Evolutionary conservation across 139 green algal genomes (phyloP).

Genomic region (Chlamydomonas schloesseri): DNA sequence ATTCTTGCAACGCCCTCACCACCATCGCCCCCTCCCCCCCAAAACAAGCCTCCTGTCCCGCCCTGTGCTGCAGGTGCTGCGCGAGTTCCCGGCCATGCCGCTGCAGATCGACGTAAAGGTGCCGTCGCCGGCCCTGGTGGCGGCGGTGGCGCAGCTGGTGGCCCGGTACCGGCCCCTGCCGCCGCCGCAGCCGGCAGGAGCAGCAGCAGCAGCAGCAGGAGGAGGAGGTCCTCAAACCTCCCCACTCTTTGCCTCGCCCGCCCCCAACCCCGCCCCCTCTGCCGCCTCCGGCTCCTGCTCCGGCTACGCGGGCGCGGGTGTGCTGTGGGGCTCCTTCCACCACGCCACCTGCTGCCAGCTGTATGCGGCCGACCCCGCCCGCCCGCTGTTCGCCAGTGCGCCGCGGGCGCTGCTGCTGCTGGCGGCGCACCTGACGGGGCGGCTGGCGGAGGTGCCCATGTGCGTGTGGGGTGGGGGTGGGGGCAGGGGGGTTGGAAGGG

Average conservation of each 20-base stretch:
- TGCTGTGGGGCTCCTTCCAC: slow-evolving; percentile 35
- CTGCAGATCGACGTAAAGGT: slow-evolving; percentile 40
- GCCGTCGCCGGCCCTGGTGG: not conserved
- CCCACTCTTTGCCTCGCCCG: not conserved
- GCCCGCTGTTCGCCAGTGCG: slow-evolving; percentile 22
- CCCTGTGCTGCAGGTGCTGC: no score
- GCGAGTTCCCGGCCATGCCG: not conserved
- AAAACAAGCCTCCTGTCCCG: no score
- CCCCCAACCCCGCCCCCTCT: no score
- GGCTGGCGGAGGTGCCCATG: not conserved
- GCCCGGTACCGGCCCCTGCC: not conserved
- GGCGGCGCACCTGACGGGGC: not conserved
- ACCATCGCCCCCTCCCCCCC: no score
- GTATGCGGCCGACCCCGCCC: not conserved
- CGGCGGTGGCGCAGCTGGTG: not conserved
- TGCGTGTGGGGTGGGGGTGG: not conserved
- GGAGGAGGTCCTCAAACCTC: not conserved
- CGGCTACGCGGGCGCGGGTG: not conserved
- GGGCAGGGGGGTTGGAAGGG: not conserved
- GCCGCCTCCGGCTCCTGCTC: no score
- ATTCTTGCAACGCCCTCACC: no score
- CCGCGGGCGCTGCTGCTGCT: slow-evolving; percentile 10
- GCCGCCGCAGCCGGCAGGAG: no score
- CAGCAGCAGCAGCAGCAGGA: not conserved
- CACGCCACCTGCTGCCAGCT: not conserved